Evolutionary conservation across 2,329 filamentous ascomycete species (phyloP), one percentile per base, ranked within the genome.

Genomic region (Ophiocordyceps unilateralis): DNA sequence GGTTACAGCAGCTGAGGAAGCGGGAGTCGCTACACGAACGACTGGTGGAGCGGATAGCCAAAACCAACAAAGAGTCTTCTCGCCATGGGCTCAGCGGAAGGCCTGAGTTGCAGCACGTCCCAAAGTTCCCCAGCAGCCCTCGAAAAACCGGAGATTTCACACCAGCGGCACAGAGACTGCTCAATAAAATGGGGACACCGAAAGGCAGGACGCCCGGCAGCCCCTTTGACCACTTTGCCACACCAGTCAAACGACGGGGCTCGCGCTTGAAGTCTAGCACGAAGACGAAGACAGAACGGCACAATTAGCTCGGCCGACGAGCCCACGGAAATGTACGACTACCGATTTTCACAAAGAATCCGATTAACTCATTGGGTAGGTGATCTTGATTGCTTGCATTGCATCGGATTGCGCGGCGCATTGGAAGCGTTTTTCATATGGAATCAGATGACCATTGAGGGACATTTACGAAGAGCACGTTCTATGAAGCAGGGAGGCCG

Each of bases 1-100:
- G 76, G 45, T 74, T 96, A 40, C 72, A 78, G 48, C 78, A 85
- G 43, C 77, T 81, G 43, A 77, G 83, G 43, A 76, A 73, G 48
- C 70, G 89, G 32, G 91, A 96, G 62, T 78, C 76, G 30, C 64
- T 96, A 23, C 87, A 93, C 58, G 78, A 89, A 53, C 76, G 79
- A 30, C 85, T 95, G 72, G 87, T 95, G 2, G 88, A 94, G 47
- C 76, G 76, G 42, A 83, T 84, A 20, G 76, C 83, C 12, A 76
- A 77, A 52, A 81, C 72, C 3, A 88, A 87, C 57, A 74, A 80
- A 41, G 69, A 70, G 22, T 70, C 74, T 5, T 69, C 72, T 8
- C 72, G 69, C 44, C 64, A 71, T 17, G 77, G 76, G 21, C 68
- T 76, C 48, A 76, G 70, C 4, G 78, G 72, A 14, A 81, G 69